Percentiles rank a stretch among this genome's conserved stretches.
These are phyloP conservation scores for Fusarium buxicola DNA, from an alignment of 2,329 filamentous ascomycete species.

Conservation along the genomic window DNA sequence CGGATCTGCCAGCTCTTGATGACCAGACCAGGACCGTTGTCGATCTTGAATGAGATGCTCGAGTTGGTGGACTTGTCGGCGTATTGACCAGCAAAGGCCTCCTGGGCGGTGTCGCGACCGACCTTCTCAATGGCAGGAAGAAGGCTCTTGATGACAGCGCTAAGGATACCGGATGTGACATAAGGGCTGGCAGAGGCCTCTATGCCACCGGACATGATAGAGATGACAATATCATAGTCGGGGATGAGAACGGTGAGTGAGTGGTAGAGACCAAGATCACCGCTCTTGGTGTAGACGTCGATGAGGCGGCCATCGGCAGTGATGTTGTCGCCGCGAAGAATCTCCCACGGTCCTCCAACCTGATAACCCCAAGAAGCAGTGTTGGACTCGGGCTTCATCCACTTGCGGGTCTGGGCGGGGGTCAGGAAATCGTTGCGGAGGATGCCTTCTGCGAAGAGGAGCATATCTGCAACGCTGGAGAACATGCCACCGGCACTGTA, in stretches of 20 bases:
- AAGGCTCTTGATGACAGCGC: conserved; percentile 49
- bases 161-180: conserved; percentile 41
- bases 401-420: conserved; percentile 54
- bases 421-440: conserved; percentile 56
- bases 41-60: conserved; percentile 52
- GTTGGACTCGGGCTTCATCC: conserved; percentile 58
- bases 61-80: conserved; percentile 53
- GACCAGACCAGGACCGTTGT: conserved; percentile 54
- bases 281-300: conserved; percentile 61
- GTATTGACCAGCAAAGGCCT: conserved; percentile 53
- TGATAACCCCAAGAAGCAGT: conserved; percentile 53
- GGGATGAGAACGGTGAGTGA: conserved; percentile 56
- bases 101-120: conserved; percentile 51
- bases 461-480: conserved; percentile 56
- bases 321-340: conserved; percentile 53
- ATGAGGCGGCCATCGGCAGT: conserved; percentile 54
- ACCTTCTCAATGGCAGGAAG: conserved; percentile 58
- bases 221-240: conserved; percentile 59
- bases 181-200: conserved; percentile 41
- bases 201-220: conserved; percentile 52
- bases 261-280: conserved; percentile 57
- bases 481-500: conserved; percentile 55
- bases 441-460: conserved; percentile 56
- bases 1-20: conserved; percentile 55
- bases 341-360: conserved; percentile 62